Conservation (phyloP, 75 land plant species). For the Picea glauca region DNA sequence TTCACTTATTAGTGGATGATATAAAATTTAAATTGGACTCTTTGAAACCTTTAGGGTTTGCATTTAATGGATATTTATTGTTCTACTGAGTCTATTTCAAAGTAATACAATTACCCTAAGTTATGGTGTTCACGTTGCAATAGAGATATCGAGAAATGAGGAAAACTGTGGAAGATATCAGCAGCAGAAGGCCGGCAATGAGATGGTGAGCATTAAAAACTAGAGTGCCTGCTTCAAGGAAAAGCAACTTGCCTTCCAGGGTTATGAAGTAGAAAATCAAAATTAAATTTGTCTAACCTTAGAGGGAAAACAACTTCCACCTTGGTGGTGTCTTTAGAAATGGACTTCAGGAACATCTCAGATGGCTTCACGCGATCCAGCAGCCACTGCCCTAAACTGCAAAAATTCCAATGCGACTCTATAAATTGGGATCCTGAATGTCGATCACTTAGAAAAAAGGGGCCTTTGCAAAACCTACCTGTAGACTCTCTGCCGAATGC, state of each 20-base stretch:
- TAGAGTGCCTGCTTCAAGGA: not conserved
- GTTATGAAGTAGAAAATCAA: not conserved
- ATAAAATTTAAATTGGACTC: not conserved
- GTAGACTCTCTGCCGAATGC: conserved; percentile 39
- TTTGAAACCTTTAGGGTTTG: not conserved
- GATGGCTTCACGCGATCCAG: conserved; percentile 61
- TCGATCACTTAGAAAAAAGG: not conserved
- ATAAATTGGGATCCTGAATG: not conserved
- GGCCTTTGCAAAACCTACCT: conserved; percentile 17
- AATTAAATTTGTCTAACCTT: conserved; percentile 22
- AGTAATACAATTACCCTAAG: not conserved
- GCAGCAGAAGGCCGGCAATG: not conserved
- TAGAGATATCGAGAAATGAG: not conserved
- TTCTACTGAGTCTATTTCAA: not conserved
- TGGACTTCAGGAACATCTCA: conserved; percentile 65
- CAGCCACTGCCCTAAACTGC: conserved; percentile 56
- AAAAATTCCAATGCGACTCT: not conserved
- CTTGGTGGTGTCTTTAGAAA: conserved; percentile 50
- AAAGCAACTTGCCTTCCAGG: not conserved
- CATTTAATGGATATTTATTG: not conserved
- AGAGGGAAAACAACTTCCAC: conserved; percentile 55
- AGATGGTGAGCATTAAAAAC: not conserved
- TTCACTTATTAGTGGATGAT: not conserved
- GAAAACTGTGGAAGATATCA: not conserved
- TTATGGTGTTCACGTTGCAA: not conserved